phyloP scores from a whole-genome alignment of 495 filamentous ascomycete species.

The Lasiosphaeris hirsuta region DNA sequence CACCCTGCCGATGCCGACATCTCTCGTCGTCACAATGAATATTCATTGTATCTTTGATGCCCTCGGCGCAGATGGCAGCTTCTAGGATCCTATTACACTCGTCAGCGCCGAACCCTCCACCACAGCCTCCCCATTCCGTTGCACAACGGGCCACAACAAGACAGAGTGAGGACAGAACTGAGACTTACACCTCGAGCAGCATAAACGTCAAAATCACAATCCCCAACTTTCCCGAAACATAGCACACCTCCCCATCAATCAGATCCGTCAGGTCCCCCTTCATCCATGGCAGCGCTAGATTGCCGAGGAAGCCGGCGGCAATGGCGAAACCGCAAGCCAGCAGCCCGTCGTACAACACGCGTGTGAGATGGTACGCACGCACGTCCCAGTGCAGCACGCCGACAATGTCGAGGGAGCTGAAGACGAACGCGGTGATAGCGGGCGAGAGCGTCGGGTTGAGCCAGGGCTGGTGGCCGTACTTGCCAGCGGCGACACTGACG shows the following conservation, averaged over 20 bases:
- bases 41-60: slow-evolving; percentile 17
- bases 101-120: neutral
- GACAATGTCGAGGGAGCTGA: slow-evolving; percentile 1
- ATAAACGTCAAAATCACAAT: neutral
- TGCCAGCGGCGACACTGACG: neutral
- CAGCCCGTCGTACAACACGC: slow-evolving; percentile 7
- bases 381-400: neutral
- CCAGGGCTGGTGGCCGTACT: slow-evolving; percentile 4
- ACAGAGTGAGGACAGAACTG: neutral
- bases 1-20: too few relatives aligned
- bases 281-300: neutral
- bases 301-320: slow-evolving; percentile 5
- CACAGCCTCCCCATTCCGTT: neutral
- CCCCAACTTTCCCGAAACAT: neutral
- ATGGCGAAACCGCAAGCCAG: neutral
- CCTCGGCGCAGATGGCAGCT: neutral
- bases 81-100: neutral
- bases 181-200: slow-evolving; percentile 7
- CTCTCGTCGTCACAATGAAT: too few relatives aligned
- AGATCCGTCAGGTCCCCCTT: too few relatives aligned
- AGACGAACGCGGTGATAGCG: slow-evolving; percentile 7
- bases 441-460: slow-evolving; percentile 8
- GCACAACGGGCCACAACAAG: neutral
- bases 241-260: neutral
- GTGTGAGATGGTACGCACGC: neutral